Percentiles rank a stretch among this genome's conserved stretches.
Evolutionary conservation across 1,284 basidiomycete genomes (phyloP).

Genomic region (Rhizoctonia solani): DNA sequence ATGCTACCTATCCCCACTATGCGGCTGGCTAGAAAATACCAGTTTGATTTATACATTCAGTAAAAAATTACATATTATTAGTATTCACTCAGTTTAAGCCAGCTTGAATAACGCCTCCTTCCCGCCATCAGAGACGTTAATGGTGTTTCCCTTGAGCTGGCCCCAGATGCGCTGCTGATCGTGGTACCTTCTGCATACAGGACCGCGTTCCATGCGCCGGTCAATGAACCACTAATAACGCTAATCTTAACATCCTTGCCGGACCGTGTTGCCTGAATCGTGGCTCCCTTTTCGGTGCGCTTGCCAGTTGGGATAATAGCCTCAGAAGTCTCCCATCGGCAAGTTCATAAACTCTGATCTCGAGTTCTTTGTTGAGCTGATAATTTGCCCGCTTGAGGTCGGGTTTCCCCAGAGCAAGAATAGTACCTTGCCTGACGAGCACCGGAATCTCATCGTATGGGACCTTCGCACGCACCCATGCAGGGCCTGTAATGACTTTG

Average conservation of each 20-base stretch:
- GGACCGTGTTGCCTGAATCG: slow-evolving; percentile 36
- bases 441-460: slow-evolving; percentile 55
- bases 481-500: slow-evolving; percentile 32
- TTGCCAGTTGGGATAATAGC: slow-evolving; percentile 52
- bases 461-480: slow-evolving; percentile 34
- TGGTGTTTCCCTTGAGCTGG: slow-evolving; percentile 9
- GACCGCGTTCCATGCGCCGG: slow-evolving; percentile 31
- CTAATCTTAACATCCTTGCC: slow-evolving; percentile 38
- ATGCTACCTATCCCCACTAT: slow-evolving; percentile 47
- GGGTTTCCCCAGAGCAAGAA: slow-evolving; percentile 61
- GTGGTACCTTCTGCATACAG: slow-evolving; percentile 9
- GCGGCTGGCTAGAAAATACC: slow-evolving; percentile 9
- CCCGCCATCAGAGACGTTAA: slow-evolving; percentile 23
- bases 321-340: slow-evolving; percentile 52
- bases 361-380: slow-evolving; percentile 57
- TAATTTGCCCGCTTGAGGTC: slow-evolving; percentile 67
- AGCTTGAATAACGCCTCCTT: slow-evolving; percentile 29
- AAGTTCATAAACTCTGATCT: slow-evolving; percentile 59
- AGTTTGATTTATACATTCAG: neutral
- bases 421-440: slow-evolving; percentile 62
- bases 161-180: slow-evolving; percentile 13
- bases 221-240: slow-evolving; percentile 35
- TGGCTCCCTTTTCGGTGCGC: slow-evolving; percentile 42
- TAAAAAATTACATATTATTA: neutral
- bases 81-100: neutral